phyloP scores from a whole-genome alignment of 176 grass and related monocot genomes.

The Phoenix dactylifera region DNA sequence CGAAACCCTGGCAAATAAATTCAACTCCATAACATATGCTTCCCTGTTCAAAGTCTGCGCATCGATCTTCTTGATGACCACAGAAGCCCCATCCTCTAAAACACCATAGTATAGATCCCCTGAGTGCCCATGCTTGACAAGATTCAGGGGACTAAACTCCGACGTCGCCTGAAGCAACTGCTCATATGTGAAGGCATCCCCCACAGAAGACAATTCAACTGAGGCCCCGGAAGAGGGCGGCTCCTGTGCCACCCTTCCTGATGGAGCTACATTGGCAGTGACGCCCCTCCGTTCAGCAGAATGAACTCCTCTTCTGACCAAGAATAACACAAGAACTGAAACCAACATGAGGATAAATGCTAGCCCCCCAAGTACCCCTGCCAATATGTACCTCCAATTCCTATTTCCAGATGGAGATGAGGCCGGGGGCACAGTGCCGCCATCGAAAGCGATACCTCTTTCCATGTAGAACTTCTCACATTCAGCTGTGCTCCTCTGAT shows the following conservation, averaged over 20 bases:
- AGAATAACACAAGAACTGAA: slow-evolving; percentile 27
- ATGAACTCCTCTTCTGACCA: slow-evolving; percentile 14
- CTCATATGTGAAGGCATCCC: slow-evolving; percentile 56
- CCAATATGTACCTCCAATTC: slow-evolving; percentile 43
- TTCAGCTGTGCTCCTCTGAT: slow-evolving; percentile 39
- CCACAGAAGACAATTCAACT: slow-evolving; percentile 15
- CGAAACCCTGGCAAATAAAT: slow-evolving; percentile 37
- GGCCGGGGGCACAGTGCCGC: background rate
- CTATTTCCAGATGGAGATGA: slow-evolving; percentile 6
- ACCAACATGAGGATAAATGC: slow-evolving; percentile 27
- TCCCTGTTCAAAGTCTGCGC: slow-evolving; percentile 24
- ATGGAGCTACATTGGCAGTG: slow-evolving; percentile 28
- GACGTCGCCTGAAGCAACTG: slow-evolving; percentile 46
- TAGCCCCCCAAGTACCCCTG: slow-evolving; percentile 34
- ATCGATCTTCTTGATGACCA: slow-evolving; percentile 56
- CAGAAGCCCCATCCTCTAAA: slow-evolving; percentile 47
- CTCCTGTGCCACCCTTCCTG: slow-evolving; percentile 31
- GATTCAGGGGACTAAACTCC: slow-evolving; percentile 48
- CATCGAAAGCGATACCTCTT: slow-evolving; percentile 19
- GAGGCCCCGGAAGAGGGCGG: slow-evolving; percentile 7
- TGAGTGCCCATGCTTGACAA: slow-evolving; percentile 59
- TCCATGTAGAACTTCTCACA: slow-evolving; percentile 60
- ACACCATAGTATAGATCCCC: slow-evolving; percentile 60
- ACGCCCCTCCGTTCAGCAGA: slow-evolving; percentile 47
- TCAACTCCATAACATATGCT: slow-evolving; percentile 37